Percentiles rank a stretch among this genome's conserved stretches.
These are phyloP conservation scores for Trichoderma arundinaceum DNA, from an alignment of 2,329 filamentous ascomycete species.

Conservation along the genomic window DNA sequence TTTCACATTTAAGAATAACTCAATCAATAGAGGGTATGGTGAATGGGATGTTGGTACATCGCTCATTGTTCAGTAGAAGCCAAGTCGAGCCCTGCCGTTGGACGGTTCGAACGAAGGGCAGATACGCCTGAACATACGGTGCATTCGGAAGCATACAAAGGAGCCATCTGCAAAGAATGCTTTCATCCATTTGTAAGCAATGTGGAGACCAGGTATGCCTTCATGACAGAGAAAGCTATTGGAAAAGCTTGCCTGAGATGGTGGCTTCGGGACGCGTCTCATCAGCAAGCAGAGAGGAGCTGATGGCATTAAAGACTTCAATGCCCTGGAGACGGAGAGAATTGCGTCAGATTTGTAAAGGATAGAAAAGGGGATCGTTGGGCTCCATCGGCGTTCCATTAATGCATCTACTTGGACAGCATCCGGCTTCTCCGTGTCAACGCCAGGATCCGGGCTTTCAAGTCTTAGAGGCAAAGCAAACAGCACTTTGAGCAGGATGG, in stretches of 20 bases:
- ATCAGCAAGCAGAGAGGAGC: neutral
- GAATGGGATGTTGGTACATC: neutral
- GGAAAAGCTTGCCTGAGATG: neutral
- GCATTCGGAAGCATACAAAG: neutral
- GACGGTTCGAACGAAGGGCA: neutral
- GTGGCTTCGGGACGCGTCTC: neutral
- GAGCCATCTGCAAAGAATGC: neutral
- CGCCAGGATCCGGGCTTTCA: neutral
- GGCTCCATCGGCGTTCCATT: neutral
- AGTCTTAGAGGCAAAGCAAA: neutral
- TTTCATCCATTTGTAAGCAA: neutral
- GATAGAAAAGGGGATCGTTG: neutral
- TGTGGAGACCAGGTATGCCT: neutral
- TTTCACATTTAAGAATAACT: too few relatives aligned
- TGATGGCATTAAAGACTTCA: neutral
- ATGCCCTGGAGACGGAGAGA: neutral
- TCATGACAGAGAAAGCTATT: neutral
- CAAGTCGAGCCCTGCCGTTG: neutral
- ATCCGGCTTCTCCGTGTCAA: neutral
- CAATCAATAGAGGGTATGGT: too few relatives aligned
- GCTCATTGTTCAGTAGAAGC: too few relatives aligned
- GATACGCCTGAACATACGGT: neutral
- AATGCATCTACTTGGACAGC: neutral
- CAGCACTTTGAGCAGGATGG: too few relatives aligned
- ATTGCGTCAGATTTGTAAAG: neutral